phyloP scores from a whole-genome alignment of 192 early-diverging fungal species.

The Entomortierella lignicola region DNA sequence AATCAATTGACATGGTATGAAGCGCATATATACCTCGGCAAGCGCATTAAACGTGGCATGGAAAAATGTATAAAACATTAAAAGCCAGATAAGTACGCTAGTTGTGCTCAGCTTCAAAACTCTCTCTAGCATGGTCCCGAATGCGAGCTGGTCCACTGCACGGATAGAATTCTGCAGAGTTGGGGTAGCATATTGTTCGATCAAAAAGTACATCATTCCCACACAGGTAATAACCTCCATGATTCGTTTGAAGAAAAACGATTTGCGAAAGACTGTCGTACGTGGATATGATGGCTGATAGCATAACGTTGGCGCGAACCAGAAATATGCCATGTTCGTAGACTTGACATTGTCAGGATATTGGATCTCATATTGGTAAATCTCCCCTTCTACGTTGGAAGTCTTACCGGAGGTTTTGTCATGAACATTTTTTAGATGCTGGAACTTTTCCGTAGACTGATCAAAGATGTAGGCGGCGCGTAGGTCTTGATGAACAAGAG shows the following conservation, averaged over 20 bases:
- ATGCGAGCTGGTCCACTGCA: conserved; percentile 76
- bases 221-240: conserved; percentile 71
- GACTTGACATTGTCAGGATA: conserved; percentile 83
- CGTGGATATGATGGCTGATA: conserved; percentile 91
- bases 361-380: conserved; percentile 63
- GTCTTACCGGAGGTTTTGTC: conserved; percentile 3
- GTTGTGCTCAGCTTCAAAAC: conserved; percentile 84
- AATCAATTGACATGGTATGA: no score
- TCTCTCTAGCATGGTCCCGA: conserved; percentile 78
- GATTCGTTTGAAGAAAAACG: conserved; percentile 83
- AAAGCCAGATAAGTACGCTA: conserved; percentile 84
- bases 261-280: conserved; percentile 68
- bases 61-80: conserved; percentile 91
- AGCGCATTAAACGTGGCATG: conserved; percentile 83
- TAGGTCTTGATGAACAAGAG: conserved; percentile 81
- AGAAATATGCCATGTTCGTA: conserved; percentile 76
- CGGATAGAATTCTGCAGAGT: conserved; percentile 80
- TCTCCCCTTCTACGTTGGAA: conserved; percentile 4
- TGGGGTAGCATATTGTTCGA: conserved; percentile 83
- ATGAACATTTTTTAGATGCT: conserved; percentile 36
- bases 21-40: conserved; percentile 68
- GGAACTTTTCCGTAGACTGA: conserved; percentile 38
- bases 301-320: conserved; percentile 85
- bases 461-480: conserved; percentile 68
- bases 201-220: conserved; percentile 83